Evolutionary conservation across 768 basidiomycete genomes (phyloP), one percentile per base, ranked within the genome.

Genomic region (Gymnopilus dilepis): DNA sequence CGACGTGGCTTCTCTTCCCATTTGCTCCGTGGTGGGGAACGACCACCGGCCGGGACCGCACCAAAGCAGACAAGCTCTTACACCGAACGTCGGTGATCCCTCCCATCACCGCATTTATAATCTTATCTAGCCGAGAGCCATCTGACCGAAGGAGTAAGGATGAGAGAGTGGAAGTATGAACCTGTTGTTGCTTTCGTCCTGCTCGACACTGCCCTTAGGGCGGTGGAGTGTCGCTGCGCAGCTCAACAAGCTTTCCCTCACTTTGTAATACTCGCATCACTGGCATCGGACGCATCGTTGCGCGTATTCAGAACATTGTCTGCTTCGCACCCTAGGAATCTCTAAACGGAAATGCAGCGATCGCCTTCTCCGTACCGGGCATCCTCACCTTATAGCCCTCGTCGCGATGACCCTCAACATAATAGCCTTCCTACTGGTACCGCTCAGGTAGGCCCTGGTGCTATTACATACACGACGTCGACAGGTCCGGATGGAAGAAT

Each of bases 401-500:
- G 66, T 40, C 69, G 61, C n/a, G 58, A 58, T 26, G 52, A 24
- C 7, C 8, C 24, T 26, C 22, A 26, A 26, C 22, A 54, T 19
- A 40, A 33, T 40, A 17, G 52, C n/a, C 57, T 67, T 24, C 70
- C 74, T 30, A 66, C 70, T 38, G 66, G 75, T 64, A 65, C 74
- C 62, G 69, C 76, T 42, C 81, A 84, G 71, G 86, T 91, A 58
- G 76, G 79, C 34, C 82, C 89, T 33, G 90, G 90, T n/a, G 76
- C 89, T 37, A 80, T 89, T 67, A 91, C 89, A 21, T 92, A 91
- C 64, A 90, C 90, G 0, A 90, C 89, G 11, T 81, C 86, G 1
- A 82, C 78, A 0, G 80, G 80, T 2, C 77, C 83, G 37, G 86
- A 92, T 76, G 91, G 91, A 17, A 78, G 81, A 63, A 58, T 84